These are phyloP conservation scores for Nephelium lappaceum DNA, from an alignment of 345 rosid species.

Conservation along the genomic window DNA sequence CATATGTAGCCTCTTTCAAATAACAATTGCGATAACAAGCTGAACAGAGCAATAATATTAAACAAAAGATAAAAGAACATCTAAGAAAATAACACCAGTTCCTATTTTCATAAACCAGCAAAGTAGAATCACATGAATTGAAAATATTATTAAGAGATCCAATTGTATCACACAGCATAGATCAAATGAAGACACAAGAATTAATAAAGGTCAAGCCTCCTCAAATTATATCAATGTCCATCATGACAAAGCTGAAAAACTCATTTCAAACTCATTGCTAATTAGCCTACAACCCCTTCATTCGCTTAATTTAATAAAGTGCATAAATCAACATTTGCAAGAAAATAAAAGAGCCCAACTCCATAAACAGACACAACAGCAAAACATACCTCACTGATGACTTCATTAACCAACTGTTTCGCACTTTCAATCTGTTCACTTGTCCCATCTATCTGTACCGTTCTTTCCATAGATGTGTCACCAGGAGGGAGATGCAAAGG, in stretches of 20 bases:
- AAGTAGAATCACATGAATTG: neutral
- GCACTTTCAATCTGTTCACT: constrained; percentile 89
- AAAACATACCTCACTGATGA: constrained; percentile 90
- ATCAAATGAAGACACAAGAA: neutral
- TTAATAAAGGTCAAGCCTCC: constrained; percentile 2
- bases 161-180: neutral
- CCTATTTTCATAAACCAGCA: neutral
- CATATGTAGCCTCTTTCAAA: neutral
- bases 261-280: neutral
- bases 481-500: constrained; percentile 98
- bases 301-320: neutral
- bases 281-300: neutral
- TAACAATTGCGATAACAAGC: neutral
- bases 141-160: neutral
- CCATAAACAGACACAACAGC: constrained; percentile 34
- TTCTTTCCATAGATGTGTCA: constrained; percentile 75
- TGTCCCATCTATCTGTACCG: constrained; percentile 89
- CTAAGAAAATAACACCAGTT: neutral
- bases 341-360: constrained; percentile 14
- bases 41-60: neutral
- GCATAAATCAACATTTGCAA: neutral
- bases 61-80: neutral
- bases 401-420: constrained; percentile 87
- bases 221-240: neutral
- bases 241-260: neutral